Evolutionary conservation across 306 rosid species (phyloP), one percentile per base, ranked within the genome.

Genomic region (Quercus cerris): DNA sequence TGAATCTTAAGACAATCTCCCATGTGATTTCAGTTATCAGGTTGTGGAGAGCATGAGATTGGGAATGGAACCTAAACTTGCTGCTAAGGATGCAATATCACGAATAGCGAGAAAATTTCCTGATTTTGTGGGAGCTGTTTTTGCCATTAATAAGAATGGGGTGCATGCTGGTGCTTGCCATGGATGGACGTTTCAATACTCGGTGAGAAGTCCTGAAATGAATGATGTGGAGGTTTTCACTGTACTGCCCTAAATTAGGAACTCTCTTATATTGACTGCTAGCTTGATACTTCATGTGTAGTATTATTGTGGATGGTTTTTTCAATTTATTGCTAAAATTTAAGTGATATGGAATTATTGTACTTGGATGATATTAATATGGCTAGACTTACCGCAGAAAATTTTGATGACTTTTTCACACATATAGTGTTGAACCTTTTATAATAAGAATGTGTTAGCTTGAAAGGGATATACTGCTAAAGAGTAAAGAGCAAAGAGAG

Each of bases 31-130:
- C 90, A 95, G 98, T 71, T 95, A 95, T 88, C 99, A 95, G 89
- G 97, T 95, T 25, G 97, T 95, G 79, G 98, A 95, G 88, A 95
- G 96, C 78, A 90, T 95, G 99, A 89, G 96, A 86, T 78, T 89
- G 51, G 98, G 99, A 82, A 85, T 95, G 92, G 97, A 88, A 58
- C 99, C 98, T 19, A 78, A 89, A 85, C 84, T 80, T 27, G 98
- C 99, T 41, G 96, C 97, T 2, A 71, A 82, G 82, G 96, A 95
- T 77, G 98, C 98, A 66, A 87, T 93, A 71, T 81, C 85, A 25
- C 85, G 98, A 78, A 93, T 95, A 56, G 90, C 89, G 0, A 84
- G 90, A 68, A 95, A 82, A 54, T 93, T 90, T 85, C 99, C 98
- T 0, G 78, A 81, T 77, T 95, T 93, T 58, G 57, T 91, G 23